A percentile compares a stretch with the other conserved stretches of the same genome.
phyloP scores from a whole-genome alignment of 2,329 filamentous ascomycete genomes.

The Aspergillus terreus region DNA sequence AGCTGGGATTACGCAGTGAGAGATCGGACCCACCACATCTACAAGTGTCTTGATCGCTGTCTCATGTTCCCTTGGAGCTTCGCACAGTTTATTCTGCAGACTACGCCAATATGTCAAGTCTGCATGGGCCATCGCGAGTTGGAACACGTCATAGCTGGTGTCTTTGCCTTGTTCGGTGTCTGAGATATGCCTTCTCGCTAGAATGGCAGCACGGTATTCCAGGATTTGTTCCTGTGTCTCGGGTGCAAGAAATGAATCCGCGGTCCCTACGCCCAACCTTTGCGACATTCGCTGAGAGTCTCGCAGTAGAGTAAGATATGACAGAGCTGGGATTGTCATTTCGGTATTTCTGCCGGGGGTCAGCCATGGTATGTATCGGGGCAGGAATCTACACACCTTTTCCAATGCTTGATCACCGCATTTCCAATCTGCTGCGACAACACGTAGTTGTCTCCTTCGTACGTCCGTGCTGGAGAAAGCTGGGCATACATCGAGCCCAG shows the following conservation, averaged over 20 bases:
- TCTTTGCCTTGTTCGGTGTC: background rate
- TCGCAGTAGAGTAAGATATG: background rate
- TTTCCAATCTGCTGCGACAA: background rate
- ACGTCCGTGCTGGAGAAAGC: background rate
- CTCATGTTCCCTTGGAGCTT: background rate
- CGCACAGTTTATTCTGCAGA: background rate
- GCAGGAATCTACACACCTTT: background rate
- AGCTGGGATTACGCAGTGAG: background rate
- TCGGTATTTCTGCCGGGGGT: background rate
- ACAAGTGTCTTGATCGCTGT: background rate
- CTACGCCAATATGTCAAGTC: background rate
- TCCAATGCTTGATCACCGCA: background rate
- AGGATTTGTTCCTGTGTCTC: background rate
- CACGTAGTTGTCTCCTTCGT: background rate
- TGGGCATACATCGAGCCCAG: background rate
- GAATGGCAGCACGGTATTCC: background rate
- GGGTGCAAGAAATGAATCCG: background rate
- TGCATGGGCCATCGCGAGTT: background rate
- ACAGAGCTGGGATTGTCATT: background rate
- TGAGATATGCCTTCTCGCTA: background rate
- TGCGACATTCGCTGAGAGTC: background rate
- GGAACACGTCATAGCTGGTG: background rate
- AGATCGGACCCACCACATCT: background rate
- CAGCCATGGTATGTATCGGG: background rate
- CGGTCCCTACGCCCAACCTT: background rate